Evolutionary conservation across 2,329 filamentous ascomycete species (phyloP).

Genomic region (Microdochium trichocladiopsis): DNA sequence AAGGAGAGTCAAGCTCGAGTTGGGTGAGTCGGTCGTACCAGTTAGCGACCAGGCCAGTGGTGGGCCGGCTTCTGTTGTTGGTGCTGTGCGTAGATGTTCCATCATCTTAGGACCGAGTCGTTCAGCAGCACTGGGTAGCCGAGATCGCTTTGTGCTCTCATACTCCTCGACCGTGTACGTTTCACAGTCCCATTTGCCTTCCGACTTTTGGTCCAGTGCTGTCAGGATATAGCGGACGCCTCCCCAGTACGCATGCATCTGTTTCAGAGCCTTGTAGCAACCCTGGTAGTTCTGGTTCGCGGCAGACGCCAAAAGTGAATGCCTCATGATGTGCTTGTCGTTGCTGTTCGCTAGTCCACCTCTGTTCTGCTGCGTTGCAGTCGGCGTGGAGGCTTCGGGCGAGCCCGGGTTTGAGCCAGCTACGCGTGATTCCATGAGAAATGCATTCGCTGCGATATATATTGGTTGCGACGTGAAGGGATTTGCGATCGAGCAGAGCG

Average conservation of each 20-base stretch:
- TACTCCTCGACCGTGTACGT: constrained; percentile 67
- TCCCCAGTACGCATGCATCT: constrained; percentile 79
- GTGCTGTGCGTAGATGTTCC: constrained; percentile 37
- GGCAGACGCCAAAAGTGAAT: constrained; percentile 70
- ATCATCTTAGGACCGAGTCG: constrained; percentile 33
- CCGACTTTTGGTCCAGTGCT: constrained; percentile 78
- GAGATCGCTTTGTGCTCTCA: constrained; percentile 57
- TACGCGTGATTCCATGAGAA: constrained; percentile 73
- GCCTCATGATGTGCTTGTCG: constrained; percentile 48
- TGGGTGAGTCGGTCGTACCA: constrained; percentile 78
- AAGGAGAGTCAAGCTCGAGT: constrained; percentile 74
- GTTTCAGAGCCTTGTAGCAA: constrained; percentile 77
- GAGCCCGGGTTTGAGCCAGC: constrained; percentile 62
- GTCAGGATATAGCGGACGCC: constrained; percentile 83
- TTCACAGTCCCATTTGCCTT: constrained; percentile 75
- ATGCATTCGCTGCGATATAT: constrained; percentile 85
- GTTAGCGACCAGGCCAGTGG: constrained; percentile 81
- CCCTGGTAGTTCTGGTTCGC: constrained; percentile 83
- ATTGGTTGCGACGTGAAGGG: constrained; percentile 88
- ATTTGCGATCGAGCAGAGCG: constrained; percentile 79
- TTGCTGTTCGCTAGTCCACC: constrained; percentile 9
- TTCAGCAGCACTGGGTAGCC: constrained; percentile 31
- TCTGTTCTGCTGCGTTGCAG: constrained; percentile 7
- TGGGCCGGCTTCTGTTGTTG: constrained; percentile 31
- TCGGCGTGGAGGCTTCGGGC: constrained; percentile 21